Base-by-base conservation (phyloP, 2,329 filamentous ascomycete genomes). In the Fusarium globosum region DNA sequence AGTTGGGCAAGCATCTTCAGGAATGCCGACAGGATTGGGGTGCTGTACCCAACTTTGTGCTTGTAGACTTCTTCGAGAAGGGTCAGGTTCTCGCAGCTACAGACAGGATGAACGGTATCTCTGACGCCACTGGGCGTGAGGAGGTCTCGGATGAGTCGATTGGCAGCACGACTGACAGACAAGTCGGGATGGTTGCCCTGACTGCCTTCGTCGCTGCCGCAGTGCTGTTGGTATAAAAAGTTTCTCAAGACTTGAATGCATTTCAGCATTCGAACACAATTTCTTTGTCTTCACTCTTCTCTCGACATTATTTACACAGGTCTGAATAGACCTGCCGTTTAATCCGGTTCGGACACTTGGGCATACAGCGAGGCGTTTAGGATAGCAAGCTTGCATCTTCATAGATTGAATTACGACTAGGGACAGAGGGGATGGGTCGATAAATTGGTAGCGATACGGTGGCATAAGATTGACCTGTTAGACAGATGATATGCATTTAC, bases 11-110 rank as follows among this genome's bases (percentile, higher is more conserved):
- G 53, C 87, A 90, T 33, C 88, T 89, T 39, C 79, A 83, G 48
- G 80, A 80, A 65, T 95, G 90, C 80, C 82, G 83, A 59, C 78
- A 75, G 6, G 82, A 89, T 69, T 96, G 92, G 85, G 87, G 87
- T n/a, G 81, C 83, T 35, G 84, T 86, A 56, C 93, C 94, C n/a
- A 90, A 87, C 7, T 95, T 94, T 76, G 87, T 94, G 26, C 86
- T 96, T 15, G 93, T 96, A 3, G 94, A 97, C 81, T 96, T 94
- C 81, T 95, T 91, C 81, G 91, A 94, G 80, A 86, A 91, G 67
- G 93, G 92, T 0, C 90, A 92, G 0, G 89, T 92, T 38, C 89
- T 96, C 61, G 85, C 86, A 12, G 91, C 91, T 1, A 91, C 93
- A 5, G 94, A 96, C 81, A 81, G 77, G 51, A 81, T 94, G 77